Conservation (phyloP, 345 rosid species). For the Salix brachista region DNA sequence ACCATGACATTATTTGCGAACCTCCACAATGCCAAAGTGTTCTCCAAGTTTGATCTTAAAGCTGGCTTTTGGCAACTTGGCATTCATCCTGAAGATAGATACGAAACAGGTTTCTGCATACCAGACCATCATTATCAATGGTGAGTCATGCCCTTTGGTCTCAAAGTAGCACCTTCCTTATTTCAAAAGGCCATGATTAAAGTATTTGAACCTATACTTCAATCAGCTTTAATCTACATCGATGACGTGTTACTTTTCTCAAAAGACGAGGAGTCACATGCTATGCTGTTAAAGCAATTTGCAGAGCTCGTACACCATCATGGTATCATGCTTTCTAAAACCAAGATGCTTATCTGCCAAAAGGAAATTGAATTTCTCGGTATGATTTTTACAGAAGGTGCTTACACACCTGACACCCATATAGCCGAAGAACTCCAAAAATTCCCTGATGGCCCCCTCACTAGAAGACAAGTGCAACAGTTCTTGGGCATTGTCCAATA, state of each 20-base stretch:
- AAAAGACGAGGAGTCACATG: not conserved
- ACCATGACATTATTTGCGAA: not conserved
- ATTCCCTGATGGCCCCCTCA: not conserved
- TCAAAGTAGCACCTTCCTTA: not conserved
- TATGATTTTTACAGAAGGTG: not conserved
- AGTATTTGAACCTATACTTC: not conserved
- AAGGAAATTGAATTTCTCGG: not conserved
- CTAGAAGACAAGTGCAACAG: not conserved
- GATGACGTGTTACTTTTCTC: not conserved
- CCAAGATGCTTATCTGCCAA: not conserved
- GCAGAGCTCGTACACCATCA: not conserved
- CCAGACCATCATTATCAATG: too few species aligned
- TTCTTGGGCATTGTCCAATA: not conserved
- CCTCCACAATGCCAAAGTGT: not conserved
- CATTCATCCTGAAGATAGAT: too few species aligned
- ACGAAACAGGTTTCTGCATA: too few species aligned
- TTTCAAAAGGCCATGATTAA: constrained; percentile 1
- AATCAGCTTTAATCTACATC: not conserved
- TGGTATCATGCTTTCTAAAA: not conserved
- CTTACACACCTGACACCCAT: not conserved
- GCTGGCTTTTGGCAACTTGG: not conserved
- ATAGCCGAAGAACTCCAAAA: not conserved
- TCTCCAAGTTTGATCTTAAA: constrained; percentile 1
- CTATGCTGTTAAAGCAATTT: not conserved
- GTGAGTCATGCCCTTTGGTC: not conserved